phyloP scores from a whole-genome alignment of 176 grass and related monocot species.

The Secale cereale region DNA sequence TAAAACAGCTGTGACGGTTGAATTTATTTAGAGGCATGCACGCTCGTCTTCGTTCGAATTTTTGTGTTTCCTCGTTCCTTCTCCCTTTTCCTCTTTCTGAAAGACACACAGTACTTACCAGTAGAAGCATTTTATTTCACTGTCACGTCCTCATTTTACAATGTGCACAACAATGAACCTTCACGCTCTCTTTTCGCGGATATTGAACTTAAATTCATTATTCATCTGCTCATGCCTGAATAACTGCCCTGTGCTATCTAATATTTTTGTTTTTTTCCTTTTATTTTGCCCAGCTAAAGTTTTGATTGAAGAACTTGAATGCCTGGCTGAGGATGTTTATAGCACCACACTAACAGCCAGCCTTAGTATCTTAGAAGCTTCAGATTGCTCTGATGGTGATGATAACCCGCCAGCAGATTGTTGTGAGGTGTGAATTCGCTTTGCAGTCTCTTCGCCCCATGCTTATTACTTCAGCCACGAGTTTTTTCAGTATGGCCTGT shows the following conservation, averaged over 20 bases:
- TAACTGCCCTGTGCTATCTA: neutral
- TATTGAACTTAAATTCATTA: neutral
- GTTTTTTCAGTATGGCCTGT: neutral
- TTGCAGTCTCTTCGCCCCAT: neutral
- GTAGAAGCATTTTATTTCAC: neutral
- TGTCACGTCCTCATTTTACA: neutral
- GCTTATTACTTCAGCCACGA: neutral
- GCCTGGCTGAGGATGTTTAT: constrained; percentile 34
- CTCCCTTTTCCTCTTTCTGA: neutral
- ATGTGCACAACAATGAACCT: neutral
- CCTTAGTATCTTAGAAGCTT: neutral
- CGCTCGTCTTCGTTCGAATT: neutral
- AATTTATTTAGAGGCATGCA: neutral
- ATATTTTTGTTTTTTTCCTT: neutral
- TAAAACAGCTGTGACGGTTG: neutral
- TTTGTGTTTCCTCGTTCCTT: neutral
- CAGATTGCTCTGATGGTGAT: neutral
- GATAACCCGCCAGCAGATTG: neutral
- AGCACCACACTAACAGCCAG: constrained; percentile 24
- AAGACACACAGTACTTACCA: neutral
- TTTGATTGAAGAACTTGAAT: constrained; percentile 40
- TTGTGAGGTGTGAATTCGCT: constrained; percentile 19
- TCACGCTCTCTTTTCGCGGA: neutral
- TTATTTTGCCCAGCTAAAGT: constrained; percentile 32
- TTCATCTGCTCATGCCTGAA: neutral